Evolutionary conservation across 345 rosid species (phyloP), one percentile per base, ranked within the genome.

Genomic region (Citrus cavaleriei): DNA sequence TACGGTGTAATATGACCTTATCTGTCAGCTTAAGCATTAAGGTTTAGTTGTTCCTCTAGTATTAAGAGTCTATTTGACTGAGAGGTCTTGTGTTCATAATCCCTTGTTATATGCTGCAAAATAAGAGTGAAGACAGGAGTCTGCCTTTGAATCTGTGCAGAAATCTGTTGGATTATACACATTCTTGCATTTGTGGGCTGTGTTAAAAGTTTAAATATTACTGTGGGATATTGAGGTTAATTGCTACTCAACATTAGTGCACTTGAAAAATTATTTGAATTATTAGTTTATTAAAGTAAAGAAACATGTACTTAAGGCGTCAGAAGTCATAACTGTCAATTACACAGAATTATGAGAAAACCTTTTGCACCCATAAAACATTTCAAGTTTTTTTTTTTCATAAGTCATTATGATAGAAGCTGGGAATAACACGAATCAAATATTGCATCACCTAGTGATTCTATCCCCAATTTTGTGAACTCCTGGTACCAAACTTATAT

Each of bases 391-490:
- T 10, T 7, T 32, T 34, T 28, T 1, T 3, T 2, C 37, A 22
- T 8, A 34, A 34, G 46, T 37, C 49, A 66, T 35, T 19, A 66
- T 66, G 49, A 66, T 7, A 35, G 70, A 66, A 66, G 14, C 22
- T 61, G 8, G 54, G 14, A 62, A 65, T 64, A 46, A 32, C 62
- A 75, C 3, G 24, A 25, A 16, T 75, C 10, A 27, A 40, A 16
- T 32, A 32, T 64, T 64, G 16, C 49, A 21, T 62, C 22, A 64
- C 35, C 9, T 64, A 28, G 3, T 42, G 25, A n/a, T 73, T 57
- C 75, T 28, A 32, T 68, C 28, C 27, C 70, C 64, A 75, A 71
- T 28, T 62, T 78, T 28, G 55, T 73, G 75, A 62, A 66, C 54
- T 76, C 49, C 24, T 42, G 27, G 27, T 42, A 59, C 37, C 4